Conservation (phyloP, 257 asterid species). For the Osmanthus fragrans region DNA sequence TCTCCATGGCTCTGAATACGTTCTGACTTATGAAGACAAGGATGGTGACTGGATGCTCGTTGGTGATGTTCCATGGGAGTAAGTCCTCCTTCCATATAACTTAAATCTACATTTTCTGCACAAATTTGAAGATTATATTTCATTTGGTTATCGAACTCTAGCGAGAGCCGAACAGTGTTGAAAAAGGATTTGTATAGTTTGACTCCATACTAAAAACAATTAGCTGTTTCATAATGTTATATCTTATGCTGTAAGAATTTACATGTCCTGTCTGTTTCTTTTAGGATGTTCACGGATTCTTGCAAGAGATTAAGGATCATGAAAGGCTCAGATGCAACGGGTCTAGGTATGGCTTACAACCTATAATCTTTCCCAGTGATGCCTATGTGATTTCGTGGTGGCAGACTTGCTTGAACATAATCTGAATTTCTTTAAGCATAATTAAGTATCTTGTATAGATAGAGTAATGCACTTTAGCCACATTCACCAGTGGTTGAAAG, state of each 20-base stretch:
- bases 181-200: too few species aligned
- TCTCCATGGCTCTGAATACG: constrained; percentile 67
- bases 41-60: constrained; percentile 95
- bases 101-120: neutral
- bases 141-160: neutral
- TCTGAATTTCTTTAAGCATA: too few species aligned
- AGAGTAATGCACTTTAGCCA: neutral
- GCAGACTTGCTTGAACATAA: too few species aligned
- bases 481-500: neutral
- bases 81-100: constrained; percentile 25
- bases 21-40: constrained; percentile 76
- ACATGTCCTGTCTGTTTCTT: constrained; percentile 13
- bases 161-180: too few species aligned
- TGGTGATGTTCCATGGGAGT: constrained; percentile 95
- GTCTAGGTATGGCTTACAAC: constrained; percentile 56
- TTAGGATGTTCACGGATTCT: constrained; percentile 80
- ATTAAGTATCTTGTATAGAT: neutral
- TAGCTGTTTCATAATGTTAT: neutral
- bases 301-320: constrained; percentile 88
- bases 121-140: neutral
- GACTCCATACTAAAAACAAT: neutral
- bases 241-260: neutral
- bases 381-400: too few species aligned
- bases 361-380: neutral
- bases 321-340: constrained; percentile 85